Conservation (phyloP, 2,329 filamentous ascomycete genomes). For the Zarea fungicola region DNA sequence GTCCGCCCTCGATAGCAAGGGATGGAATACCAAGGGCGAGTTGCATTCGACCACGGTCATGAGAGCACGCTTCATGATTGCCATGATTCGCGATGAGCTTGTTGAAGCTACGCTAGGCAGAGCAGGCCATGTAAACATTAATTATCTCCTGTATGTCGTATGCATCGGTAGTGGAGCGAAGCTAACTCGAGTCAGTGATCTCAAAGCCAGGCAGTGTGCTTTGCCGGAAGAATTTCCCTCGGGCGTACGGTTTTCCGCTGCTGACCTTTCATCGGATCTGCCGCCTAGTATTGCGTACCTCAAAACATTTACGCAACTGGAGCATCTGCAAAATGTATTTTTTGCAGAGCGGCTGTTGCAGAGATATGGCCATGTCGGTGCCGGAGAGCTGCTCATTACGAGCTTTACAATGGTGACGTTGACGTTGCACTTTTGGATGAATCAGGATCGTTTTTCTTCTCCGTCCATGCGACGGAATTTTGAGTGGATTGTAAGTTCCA, state of each 20-base stretch:
- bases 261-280: conserved; percentile 30
- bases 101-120: conserved; percentile 49
- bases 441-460: conserved; percentile 39
- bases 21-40: conserved; percentile 45
- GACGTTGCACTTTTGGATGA: conserved; percentile 44
- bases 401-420: conserved; percentile 44
- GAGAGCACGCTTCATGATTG: conserved; percentile 43
- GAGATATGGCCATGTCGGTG: conserved; percentile 34
- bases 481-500: conserved; percentile 41
- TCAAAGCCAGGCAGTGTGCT: not conserved
- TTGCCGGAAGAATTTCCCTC: conserved; percentile 24
- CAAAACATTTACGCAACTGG: conserved; percentile 42
- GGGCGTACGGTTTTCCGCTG: conserved; percentile 33
- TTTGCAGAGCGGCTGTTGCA: conserved; percentile 52
- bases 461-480: conserved; percentile 34
- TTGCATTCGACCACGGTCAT: conserved; percentile 40
- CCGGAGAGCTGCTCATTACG: conserved; percentile 36
- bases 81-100: conserved; percentile 51
- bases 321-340: conserved; percentile 53
- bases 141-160: conserved; percentile 19
- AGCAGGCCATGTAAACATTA: conserved; percentile 11
- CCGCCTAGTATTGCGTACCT: conserved; percentile 31
- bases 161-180: not conserved
- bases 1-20: conserved; percentile 37
- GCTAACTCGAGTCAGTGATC: not conserved